Evolutionary conservation across 257 asterid genomes (phyloP).

Genomic region (Nicotiana benthamiana): DNA sequence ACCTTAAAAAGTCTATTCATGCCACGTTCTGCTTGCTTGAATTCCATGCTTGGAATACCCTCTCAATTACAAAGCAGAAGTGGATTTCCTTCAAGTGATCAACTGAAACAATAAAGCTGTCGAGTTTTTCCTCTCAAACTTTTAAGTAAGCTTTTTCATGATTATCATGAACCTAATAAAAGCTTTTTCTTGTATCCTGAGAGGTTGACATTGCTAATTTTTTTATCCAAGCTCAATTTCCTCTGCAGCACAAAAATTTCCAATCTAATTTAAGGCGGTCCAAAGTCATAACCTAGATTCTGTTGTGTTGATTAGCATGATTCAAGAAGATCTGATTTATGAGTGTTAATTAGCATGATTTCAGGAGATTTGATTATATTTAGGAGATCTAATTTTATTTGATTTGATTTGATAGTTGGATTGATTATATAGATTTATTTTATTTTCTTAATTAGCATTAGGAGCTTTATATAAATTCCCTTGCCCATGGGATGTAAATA

Average conservation of each 20-base stretch:
- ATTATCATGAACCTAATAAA: not conserved
- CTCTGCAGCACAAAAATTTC: not conserved
- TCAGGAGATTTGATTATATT: no score
- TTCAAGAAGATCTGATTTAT: no score
- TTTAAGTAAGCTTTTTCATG: not conserved
- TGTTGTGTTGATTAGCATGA: no score
- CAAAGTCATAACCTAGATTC: not conserved
- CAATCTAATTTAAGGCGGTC: not conserved
- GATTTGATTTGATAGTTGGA: no score
- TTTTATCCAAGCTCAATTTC: not conserved
- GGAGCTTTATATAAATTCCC: no score
- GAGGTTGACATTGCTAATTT: not conserved
- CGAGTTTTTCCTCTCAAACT: not conserved
- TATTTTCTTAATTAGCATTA: no score
- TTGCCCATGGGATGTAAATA: no score
- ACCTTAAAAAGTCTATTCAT: slow-evolving; percentile 49
- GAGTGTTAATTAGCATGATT: no score
- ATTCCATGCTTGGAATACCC: slow-evolving; percentile 33
- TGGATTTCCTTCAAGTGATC: slow-evolving; percentile 44
- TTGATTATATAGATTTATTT: no score
- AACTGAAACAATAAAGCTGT: slow-evolving; percentile 25
- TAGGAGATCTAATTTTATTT: no score
- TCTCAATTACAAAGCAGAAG: slow-evolving; percentile 20
- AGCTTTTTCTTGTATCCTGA: not conserved
- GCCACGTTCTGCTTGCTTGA: slow-evolving; percentile 44